A percentile compares a stretch with the other conserved stretches of the same genome.
Conservation (phyloP, 2,329 filamentous ascomycete species). For the Trematosphaeria pertusa region DNA sequence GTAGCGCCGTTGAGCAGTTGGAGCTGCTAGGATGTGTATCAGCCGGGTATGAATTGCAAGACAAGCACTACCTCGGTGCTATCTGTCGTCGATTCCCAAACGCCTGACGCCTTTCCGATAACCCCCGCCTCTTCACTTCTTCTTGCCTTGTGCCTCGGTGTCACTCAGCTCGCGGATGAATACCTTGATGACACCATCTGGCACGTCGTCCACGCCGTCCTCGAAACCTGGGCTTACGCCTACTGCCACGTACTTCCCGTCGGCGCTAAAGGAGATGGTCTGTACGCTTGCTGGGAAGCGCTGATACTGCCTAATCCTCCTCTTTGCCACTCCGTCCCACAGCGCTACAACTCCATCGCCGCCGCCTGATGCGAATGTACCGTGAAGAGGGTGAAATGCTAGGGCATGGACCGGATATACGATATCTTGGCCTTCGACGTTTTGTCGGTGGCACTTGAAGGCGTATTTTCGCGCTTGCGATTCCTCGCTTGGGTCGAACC, state of each 20-base stretch:
- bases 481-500: conserved; percentile 89
- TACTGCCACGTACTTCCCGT: conserved; percentile 80
- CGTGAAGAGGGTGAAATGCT: conserved; percentile 81
- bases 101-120: conserved; percentile 12
- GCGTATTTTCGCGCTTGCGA: conserved; percentile 95
- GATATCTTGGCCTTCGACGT: conserved; percentile 73
- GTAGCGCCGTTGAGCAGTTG: no score
- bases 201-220: conserved; percentile 82
- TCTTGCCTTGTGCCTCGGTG: conserved; percentile 86
- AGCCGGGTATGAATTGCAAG: conserved; percentile 1
- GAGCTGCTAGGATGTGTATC: no score
- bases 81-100: background rate
- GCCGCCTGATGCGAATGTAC: conserved; percentile 88
- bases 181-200: conserved; percentile 74
- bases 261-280: conserved; percentile 75
- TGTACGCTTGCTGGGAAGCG: conserved; percentile 81
- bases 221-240: conserved; percentile 88
- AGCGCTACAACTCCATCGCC: conserved; percentile 91
- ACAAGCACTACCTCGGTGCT: background rate
- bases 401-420: conserved; percentile 93
- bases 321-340: conserved; percentile 91
- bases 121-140: conserved; percentile 57
- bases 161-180: conserved; percentile 85
- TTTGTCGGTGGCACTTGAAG: conserved; percentile 96
- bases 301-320: conserved; percentile 87